phyloP scores from a whole-genome alignment of 1,284 basidiomycete species.

The Sporisorium exsertum region DNA sequence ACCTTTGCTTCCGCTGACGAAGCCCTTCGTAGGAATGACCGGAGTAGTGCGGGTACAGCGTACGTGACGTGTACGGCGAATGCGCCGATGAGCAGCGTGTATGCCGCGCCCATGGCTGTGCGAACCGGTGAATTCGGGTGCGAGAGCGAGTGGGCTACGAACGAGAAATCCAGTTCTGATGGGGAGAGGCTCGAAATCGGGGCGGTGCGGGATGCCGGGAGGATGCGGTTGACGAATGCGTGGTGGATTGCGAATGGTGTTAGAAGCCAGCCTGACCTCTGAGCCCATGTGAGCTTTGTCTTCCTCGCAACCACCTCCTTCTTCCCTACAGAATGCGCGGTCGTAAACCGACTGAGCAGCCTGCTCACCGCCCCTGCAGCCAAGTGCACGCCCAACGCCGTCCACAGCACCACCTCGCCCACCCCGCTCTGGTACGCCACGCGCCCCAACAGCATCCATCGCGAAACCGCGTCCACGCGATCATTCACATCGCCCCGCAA shows the following conservation, averaged over 20 bases:
- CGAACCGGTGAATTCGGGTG: conserved; percentile 13
- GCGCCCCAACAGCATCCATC: conserved; percentile 61
- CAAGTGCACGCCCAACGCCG: conserved; percentile 45
- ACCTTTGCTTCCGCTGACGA: neutral
- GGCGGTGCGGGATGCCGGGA: conserved; percentile 25
- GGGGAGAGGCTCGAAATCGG: conserved; percentile 55
- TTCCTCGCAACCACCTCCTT: neutral
- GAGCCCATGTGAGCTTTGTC: conserved; percentile 10
- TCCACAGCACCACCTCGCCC: conserved; percentile 59
- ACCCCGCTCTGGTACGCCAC: conserved; percentile 60
- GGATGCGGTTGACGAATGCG: conserved; percentile 52
- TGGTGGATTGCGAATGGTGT: conserved; percentile 49
- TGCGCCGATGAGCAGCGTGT: conserved; percentile 32
- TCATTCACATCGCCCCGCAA: conserved; percentile 34
- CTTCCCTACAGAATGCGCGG: conserved; percentile 1
- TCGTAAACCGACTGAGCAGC: conserved; percentile 20
- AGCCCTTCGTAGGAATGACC: neutral
- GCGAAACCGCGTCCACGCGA: conserved; percentile 32
- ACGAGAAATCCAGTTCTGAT: conserved; percentile 60
- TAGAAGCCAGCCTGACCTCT: conserved; percentile 46
- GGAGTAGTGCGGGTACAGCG: conserved; percentile 18
- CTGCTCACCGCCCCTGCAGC: conserved; percentile 33
- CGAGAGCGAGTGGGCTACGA: conserved; percentile 48
- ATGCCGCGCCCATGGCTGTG: conserved; percentile 12
- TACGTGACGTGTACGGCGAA: conserved; percentile 35